Percentiles rank a stretch among this genome's conserved stretches.
Evolutionary conservation across 352 stramenopile genomes (phyloP).

Genomic region (Globisporangium camurandrum): DNA sequence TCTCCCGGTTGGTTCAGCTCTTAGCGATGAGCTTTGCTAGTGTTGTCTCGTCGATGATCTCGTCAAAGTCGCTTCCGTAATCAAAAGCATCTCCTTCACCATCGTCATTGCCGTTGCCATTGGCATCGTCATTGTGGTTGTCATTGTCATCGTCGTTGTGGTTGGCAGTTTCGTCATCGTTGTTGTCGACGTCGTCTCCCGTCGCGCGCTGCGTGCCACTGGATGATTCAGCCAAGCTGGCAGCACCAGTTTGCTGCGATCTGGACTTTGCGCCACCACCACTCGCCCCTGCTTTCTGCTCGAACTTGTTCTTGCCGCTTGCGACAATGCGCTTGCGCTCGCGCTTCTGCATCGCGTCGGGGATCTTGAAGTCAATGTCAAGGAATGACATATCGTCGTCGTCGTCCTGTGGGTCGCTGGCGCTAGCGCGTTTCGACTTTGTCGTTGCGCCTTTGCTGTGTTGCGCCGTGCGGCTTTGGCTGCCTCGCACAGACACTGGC

Average conservation of each 20-base stretch:
- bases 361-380: constrained; percentile 37
- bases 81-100: constrained; percentile 43
- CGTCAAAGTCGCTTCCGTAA: constrained; percentile 79
- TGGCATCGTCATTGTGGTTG: constrained; percentile 10
- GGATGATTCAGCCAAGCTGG: too few species aligned
- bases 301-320: too few species aligned
- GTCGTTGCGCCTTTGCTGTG: neutral
- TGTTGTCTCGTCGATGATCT: constrained; percentile 64
- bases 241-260: too few species aligned
- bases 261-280: too few species aligned
- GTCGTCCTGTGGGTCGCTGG: constrained; percentile 13
- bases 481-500: constrained; percentile 3
- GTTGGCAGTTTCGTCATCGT: constrained; percentile 12
- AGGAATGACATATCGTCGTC: constrained; percentile 38
- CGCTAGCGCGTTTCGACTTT: neutral
- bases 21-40: constrained; percentile 41
- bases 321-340: constrained; percentile 2
- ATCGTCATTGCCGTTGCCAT: too few species aligned
- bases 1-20: too few species aligned
- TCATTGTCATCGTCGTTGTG: neutral
- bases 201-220: too few species aligned
- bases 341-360: constrained; percentile 28
- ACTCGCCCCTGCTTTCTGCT: too few species aligned
- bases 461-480: constrained; percentile 4
- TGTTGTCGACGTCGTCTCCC: too few species aligned